A percentile compares a stretch with the other conserved stretches of the same genome.
These are phyloP conservation scores for Botrytis elliptica DNA, from an alignment of 2,329 filamentous ascomycete species.

Conservation along the genomic window DNA sequence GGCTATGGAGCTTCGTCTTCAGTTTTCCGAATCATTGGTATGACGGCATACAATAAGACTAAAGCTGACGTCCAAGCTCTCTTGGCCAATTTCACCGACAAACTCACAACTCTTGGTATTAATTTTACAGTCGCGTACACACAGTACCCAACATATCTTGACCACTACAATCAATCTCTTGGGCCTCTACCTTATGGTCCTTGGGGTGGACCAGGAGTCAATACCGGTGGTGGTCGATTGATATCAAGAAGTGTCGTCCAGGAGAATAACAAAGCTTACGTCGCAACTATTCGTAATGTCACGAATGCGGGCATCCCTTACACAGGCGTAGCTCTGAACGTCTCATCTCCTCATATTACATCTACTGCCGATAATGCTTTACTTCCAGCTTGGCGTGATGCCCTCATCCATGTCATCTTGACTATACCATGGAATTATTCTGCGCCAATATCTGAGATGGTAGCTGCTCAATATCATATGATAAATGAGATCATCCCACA, in stretches of 20 bases:
- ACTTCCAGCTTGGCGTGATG: constrained; percentile 44
- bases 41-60: constrained; percentile 50
- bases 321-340: constrained; percentile 40
- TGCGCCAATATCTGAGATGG: constrained; percentile 35
- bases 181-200: constrained; percentile 37
- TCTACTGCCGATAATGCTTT: constrained; percentile 40
- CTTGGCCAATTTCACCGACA: constrained; percentile 47
- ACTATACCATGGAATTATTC: constrained; percentile 41
- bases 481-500: constrained; percentile 39
- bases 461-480: constrained; percentile 36
- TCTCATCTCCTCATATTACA: constrained; percentile 29
- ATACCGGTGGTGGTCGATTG: constrained; percentile 46
- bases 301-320: constrained; percentile 38
- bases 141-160: constrained; percentile 32
- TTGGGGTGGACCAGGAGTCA: constrained; percentile 22
- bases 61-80: constrained; percentile 44
- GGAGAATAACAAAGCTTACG: constrained; percentile 30
- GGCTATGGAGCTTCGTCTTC: constrained; percentile 50
- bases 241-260: constrained; percentile 42
- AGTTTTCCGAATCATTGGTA: constrained; percentile 48
- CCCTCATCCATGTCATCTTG: constrained; percentile 40
- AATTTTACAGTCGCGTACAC: constrained; percentile 34
- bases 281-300: constrained; percentile 38
- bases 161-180: constrained; percentile 38
- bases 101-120: constrained; percentile 43